Evolutionary conservation across 495 filamentous ascomycete genomes (phyloP), one percentile per base, ranked within the genome.

Genomic region (Penicillium fimorum): DNA sequence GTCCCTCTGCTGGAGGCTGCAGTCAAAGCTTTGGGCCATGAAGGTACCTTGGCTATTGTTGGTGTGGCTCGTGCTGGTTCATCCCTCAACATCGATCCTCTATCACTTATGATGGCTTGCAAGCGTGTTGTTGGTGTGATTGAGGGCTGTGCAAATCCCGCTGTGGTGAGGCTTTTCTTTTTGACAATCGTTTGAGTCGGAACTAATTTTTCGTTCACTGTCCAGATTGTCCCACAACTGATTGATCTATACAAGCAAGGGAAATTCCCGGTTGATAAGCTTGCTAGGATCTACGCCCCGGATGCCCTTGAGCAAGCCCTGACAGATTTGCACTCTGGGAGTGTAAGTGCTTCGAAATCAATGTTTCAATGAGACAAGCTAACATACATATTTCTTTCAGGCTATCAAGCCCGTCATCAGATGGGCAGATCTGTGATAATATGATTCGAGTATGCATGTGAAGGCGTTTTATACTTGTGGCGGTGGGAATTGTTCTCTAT

Each of bases 181-280:
- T 48, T 12, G 22, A 33, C 4, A 18, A 32, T 32, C 20, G 44
- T 20, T 42, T 24, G 24, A 18, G 10, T 18, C 24, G 24, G 27
- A 24, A 41, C 51, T 59, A 38, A 59, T 18, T 6, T 33, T 29
- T 0, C 25, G 20, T 29, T 29, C 12, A 30, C n/a, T 27, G 18
- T 8, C 9, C 33, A 69, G 67, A 48, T 67, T 47, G 45, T 69
- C 30, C 75, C 74, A 0, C 63, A 60, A 27, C 57, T 78, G 22
- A 69, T 79, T 32, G 62, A 71, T 46, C 59, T 66, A 47, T 77
- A 77, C 43, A 63, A 64, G 24, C 64, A 73, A 46, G 77, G 76
- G 8, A 64, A 65, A 41, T 79, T 79, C 38, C 75, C 76, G 0
- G 58, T 78, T 25, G 70, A 79, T 12, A 55, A 55, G 30, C 61